phyloP scores from a whole-genome alignment of 805 yeast genomes.

The Candida fluviatilis region DNA sequence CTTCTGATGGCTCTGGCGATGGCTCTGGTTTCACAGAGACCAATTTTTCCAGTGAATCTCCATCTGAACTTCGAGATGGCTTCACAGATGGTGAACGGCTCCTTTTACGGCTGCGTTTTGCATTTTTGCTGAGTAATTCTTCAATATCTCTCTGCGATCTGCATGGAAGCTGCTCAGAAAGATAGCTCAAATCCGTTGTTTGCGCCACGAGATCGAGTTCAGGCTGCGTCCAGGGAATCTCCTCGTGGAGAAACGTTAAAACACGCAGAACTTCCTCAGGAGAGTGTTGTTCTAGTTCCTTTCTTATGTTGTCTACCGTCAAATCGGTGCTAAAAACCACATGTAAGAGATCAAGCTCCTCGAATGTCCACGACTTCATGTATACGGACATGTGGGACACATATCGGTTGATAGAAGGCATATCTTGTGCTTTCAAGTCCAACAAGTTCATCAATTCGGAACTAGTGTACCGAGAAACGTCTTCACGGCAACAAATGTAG shows the following conservation, averaged over 20 bases:
- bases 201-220: slow-evolving; percentile 1
- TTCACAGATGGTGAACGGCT: too few species aligned
- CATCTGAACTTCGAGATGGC: too few species aligned
- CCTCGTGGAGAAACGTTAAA: not conserved
- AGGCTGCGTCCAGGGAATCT: slow-evolving; percentile 2
- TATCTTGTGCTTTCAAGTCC: not conserved
- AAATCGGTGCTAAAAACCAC: not conserved
- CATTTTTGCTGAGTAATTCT: not conserved
- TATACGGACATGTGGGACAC: not conserved
- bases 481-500: not conserved
- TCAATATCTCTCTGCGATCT: not conserved
- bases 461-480: not conserved
- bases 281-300: not conserved
- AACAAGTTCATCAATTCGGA: not conserved
- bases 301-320: not conserved
- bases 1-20: too few species aligned
- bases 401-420: not conserved
- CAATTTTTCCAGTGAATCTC: too few species aligned
- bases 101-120: too few species aligned
- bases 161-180: not conserved
- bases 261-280: not conserved
- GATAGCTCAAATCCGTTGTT: not conserved
- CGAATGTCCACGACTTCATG: not conserved
- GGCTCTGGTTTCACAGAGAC: too few species aligned
- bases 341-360: not conserved